Base-by-base conservation (phyloP, 2,329 filamentous ascomycete genomes). In the Penicillium expansum region DNA sequence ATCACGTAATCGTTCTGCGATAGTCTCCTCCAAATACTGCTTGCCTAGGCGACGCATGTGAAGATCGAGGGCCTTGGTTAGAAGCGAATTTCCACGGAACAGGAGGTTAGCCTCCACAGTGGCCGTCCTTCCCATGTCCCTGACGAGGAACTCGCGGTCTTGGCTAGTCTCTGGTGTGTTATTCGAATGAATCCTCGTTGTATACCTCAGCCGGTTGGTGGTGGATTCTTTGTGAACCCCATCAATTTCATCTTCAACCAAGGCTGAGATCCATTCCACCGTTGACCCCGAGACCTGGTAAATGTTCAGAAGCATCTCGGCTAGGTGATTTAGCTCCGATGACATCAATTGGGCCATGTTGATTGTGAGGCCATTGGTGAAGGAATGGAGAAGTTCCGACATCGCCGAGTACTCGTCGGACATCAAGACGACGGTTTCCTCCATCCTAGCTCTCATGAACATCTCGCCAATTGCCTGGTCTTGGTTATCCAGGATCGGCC, bases 201-300 rank as follows among this genome's bases (percentile, higher is more conserved):
- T 83, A 69, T 86, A 86, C 33, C 84, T 75, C 48, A 86, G 70
- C 37, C 83, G 71, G 59, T 78, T 91, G 61, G 88, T 83, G 0
- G 88, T 85, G 14, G 86, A 86, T 65, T 96, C 92, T 69, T 88
- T 95, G 54, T 91, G 86, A 18, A 94, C 87, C 0, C 93, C 93
- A 68, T 97, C 94, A 56, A 99, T 97, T 73, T 99, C 94, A 69
- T 97, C 93, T 73, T 99, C 94, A 0, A 97, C 90, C 39, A 99
- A 79, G 2, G 91, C 87, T 80, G 91, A 94, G 22, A 99, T 82
- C 94, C 94, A 99, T 57, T 97, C 91, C 42, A 83, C 83, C 2
- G 90, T 89, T 37, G 85, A 85, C 0, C 91, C 91, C 2, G 92
- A 93, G 3, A 96, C 92, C 70, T 99, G 94, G 67, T 93, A 99